Base-by-base conservation (phyloP, 1,139 yeast species). In the Wickerhamomyces sp. region DNA sequence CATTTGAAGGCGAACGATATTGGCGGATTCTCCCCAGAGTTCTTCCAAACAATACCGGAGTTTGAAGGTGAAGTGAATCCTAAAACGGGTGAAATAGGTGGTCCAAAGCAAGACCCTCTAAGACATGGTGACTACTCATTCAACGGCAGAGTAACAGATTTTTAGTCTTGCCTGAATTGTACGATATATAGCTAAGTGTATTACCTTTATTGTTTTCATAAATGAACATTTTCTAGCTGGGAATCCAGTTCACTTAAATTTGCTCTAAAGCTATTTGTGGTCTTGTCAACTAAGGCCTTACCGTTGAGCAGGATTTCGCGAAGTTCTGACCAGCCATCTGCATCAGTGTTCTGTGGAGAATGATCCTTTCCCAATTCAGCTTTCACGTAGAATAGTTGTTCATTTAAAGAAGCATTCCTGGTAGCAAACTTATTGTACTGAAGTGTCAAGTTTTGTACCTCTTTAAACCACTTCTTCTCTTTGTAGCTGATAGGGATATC, bases 91-190 rank as follows among this genome's bases (percentile, higher is more conserved):
- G 99, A 93, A 60, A 68, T 81, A 22, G 96, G 96, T 27, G 99
- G 98, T 0, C 99, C 99, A n/a, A 93, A 93, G 54, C 97, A 91
- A 58, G 97, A 93, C 53, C 99, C 99, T 1, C 68, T 87, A 47
- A 77, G 79, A 50, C 95, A 87, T 54, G 91, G 89, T 28, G 99
- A 93, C 51, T 93, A 95, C 76, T 79, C 96, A 4, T 93, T 81
- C 57, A 89, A 91, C 55, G 98, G 98, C 1, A 75, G 97, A 55
- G 96, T 87, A 21, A 89, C 97, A 3, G 99, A 93, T 58, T 93
- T 91, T 55, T 91, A 62, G n/a, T 13, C 10, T 12, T 14, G n/a
- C n/a, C n/a, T n/a, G n/a, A n/a, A n/a, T n/a, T n/a, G n/a, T n/a
- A n/a, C 21, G 21, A 8, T 19, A 19, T 19, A 8, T 19, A 10